Evolutionary conservation across 1,284 basidiomycete genomes (phyloP).

Genomic region (Malassezia vespertilionis): DNA sequence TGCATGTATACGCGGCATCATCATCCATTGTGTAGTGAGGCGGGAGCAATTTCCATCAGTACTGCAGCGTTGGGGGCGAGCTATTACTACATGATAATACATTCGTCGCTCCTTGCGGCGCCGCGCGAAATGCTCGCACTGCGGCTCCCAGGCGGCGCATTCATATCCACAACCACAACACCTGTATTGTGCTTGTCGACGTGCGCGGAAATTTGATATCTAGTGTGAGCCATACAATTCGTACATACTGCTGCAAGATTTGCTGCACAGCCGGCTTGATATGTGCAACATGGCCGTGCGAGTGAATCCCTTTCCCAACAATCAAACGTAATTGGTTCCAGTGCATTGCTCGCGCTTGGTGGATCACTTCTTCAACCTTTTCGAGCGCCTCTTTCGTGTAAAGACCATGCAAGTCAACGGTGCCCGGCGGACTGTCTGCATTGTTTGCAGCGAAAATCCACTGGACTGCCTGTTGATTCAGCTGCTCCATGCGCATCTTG

Average conservation of each 20-base stretch:
- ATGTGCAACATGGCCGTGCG: slow-evolving; percentile 66
- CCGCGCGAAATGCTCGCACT: slow-evolving; percentile 31
- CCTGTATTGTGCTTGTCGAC: slow-evolving; percentile 73
- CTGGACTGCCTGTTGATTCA: slow-evolving; percentile 73
- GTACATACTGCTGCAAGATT: slow-evolving; percentile 63
- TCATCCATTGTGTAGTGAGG: too few species aligned
- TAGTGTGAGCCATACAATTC: background rate
- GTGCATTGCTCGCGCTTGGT: slow-evolving; percentile 59
- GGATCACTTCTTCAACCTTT: slow-evolving; percentile 54
- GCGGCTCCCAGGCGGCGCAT: slow-evolving; percentile 48
- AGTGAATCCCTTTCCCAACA: slow-evolving; percentile 77
- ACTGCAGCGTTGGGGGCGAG: too few species aligned
- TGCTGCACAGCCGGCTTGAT: slow-evolving; percentile 86
- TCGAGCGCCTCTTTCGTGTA: slow-evolving; percentile 69
- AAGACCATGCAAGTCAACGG: slow-evolving; percentile 65
- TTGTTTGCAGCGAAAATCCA: slow-evolving; percentile 64
- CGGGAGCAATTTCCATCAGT: too few species aligned
- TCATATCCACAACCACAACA: slow-evolving; percentile 72
- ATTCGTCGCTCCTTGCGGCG: slow-evolving; percentile 25
- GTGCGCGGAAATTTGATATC: slow-evolving; percentile 51
- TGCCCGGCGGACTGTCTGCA: slow-evolving; percentile 32
- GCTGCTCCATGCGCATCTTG: slow-evolving; percentile 64
- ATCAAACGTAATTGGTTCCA: slow-evolving; percentile 68
- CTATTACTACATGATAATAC: slow-evolving; percentile 16
- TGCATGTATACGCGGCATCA: too few species aligned